Evolutionary conservation across 2,329 filamentous ascomycete species (phyloP), one percentile per base, ranked within the genome.

Genomic region (Rhinocladiella similis): DNA sequence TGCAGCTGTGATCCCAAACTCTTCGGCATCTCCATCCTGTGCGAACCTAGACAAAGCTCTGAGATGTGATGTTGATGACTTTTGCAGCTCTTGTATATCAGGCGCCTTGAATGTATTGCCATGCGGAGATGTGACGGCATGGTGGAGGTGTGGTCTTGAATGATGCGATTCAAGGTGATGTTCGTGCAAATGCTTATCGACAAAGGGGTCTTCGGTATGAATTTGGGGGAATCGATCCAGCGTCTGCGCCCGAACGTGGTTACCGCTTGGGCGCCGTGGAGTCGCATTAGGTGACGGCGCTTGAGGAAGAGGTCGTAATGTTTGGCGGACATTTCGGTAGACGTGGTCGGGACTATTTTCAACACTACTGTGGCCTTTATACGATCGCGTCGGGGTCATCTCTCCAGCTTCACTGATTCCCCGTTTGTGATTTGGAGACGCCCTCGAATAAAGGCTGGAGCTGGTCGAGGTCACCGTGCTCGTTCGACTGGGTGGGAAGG

Each of bases 51-150:
- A 96, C 36, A 97, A 78, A 0, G 91, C 92, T 42, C 92, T 87
- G 19, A 99, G 81, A 71, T 99, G 90, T 56, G 88, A 87, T 1
- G 94, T 97, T 0, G 93, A 89, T 0, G 94, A 97, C 65, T 90
- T 90, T 56, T 93, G 88, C 16, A 99, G 80, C 33, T 84, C 87
- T 70, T 91, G 84, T 10, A 97, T 79, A 62, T 97, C 91, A 2
- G 90, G 87, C 0, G 83, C 79, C 6, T 79, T 81, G 14, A 91
- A 72, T 3, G 81, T 76, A 12, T 79, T 69, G 22, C 69, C 65
- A 36, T 66, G 64, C 49, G 71, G 69, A 50, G 64, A 63, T 18
- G 63, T 61, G 35, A 54, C 41, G 19, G 53, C 63, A 52, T 68
- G 57, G n/a, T 65, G 61, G n/a, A 67, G 68, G 66, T 56, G 58